Conservation (phyloP, 768 basidiomycete genomes). For the Boletus subcaerulescens region DNA sequence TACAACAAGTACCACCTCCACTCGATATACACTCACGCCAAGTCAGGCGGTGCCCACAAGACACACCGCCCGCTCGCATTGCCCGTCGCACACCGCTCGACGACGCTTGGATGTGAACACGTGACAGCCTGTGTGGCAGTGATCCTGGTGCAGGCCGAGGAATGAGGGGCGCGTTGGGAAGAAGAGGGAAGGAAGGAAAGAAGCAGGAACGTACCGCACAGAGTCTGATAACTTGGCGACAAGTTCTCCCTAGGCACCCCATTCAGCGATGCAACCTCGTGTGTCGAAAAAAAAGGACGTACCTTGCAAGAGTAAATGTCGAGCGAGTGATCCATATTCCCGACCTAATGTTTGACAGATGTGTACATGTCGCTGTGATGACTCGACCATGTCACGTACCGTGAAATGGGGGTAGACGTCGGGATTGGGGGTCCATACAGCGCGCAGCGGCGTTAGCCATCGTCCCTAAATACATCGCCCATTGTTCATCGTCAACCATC, state of each 20-base stretch:
- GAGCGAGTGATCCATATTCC: conserved; percentile 74
- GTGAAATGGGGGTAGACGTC: conserved; percentile 83
- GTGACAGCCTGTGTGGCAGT: conserved; percentile 90
- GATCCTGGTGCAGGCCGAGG: conserved; percentile 44
- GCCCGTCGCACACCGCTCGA: conserved; percentile 73
- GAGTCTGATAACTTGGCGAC: conserved; percentile 61
- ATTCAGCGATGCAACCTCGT: neutral
- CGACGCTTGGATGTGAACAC: conserved; percentile 72
- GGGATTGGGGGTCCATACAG: conserved; percentile 76
- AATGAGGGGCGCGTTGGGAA: neutral
- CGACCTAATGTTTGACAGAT: conserved; percentile 46
- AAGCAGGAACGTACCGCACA: conserved; percentile 40
- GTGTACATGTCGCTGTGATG: too few species aligned
- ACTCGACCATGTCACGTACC: conserved; percentile 37
- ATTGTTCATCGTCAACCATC: neutral
- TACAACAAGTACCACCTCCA: too few species aligned
- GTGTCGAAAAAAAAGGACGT: neutral
- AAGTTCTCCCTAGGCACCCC: conserved; percentile 55
- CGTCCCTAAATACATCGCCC: conserved; percentile 50
- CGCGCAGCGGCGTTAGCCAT: conserved; percentile 77
- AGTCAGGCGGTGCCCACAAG: conserved; percentile 61
- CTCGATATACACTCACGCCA: neutral
- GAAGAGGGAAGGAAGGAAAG: neutral
- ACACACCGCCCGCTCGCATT: conserved; percentile 79
- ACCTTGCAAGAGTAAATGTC: conserved; percentile 76